phyloP scores from a whole-genome alignment of 345 rosid genomes.

The Camelina hispida region DNA sequence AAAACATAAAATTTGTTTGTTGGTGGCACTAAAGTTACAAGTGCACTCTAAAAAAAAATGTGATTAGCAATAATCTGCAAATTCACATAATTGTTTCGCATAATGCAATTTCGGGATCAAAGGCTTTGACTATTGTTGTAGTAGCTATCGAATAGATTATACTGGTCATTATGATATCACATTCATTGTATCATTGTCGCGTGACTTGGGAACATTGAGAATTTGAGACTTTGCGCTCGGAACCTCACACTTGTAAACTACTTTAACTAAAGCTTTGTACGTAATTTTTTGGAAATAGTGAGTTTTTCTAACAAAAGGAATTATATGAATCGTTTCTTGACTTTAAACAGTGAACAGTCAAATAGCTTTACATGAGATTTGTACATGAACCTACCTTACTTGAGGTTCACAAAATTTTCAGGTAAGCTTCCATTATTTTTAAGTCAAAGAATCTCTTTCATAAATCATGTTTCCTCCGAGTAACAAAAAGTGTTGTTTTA shows the following conservation, averaged over 20 bases:
- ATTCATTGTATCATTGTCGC: slow-evolving; percentile 37
- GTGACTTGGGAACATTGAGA: slow-evolving; percentile 27
- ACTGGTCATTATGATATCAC: slow-evolving; percentile 9
- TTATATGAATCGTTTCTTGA: slow-evolving; percentile 10
- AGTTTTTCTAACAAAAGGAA: slow-evolving; percentile 11
- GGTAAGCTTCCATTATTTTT: slow-evolving; percentile 38
- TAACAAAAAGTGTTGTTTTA: no score
- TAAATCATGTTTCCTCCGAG: no score
- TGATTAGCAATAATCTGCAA: background rate
- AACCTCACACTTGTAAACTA: slow-evolving; percentile 27
- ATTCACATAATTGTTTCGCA: slow-evolving; percentile 11
- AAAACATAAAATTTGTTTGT: no score
- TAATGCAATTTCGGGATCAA: slow-evolving; percentile 8
- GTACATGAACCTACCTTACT: slow-evolving; percentile 45
- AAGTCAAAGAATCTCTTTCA: slow-evolving; percentile 7
- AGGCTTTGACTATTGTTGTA: slow-evolving; percentile 24
- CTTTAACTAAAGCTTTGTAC: slow-evolving; percentile 15
- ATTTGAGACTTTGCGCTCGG: slow-evolving; percentile 1
- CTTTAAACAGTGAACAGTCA: slow-evolving; percentile 26
- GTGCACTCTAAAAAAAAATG: background rate
- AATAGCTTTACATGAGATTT: slow-evolving; percentile 28
- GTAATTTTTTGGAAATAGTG: slow-evolving; percentile 9
- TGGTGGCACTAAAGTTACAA: no score
- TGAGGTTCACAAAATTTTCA: slow-evolving; percentile 26
- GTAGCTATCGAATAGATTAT: slow-evolving; percentile 16